These are phyloP conservation scores for Cordyceps cicadae DNA, from an alignment of 2,329 filamentous ascomycete genomes.

Conservation along the genomic window DNA sequence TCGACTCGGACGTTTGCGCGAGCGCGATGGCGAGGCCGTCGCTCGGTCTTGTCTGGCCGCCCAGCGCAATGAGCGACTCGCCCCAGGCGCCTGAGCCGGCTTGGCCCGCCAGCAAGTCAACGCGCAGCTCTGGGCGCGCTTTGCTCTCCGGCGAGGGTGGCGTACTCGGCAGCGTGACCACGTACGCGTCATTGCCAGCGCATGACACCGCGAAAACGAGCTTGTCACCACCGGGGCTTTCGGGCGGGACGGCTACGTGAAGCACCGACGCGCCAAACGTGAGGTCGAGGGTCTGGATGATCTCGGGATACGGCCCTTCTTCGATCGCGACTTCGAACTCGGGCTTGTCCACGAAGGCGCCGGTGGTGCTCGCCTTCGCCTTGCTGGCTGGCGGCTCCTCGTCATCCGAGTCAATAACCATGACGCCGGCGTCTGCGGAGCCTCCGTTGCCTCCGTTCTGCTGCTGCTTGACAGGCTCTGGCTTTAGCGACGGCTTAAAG, in stretches of 20 bases:
- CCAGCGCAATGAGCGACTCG: slow-evolving; percentile 46
- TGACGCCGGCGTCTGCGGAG: slow-evolving; percentile 42
- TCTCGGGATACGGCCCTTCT: slow-evolving; percentile 43
- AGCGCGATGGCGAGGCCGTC: slow-evolving; percentile 49
- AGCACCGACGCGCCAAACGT: slow-evolving; percentile 47
- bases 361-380: slow-evolving; percentile 16
- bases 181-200: slow-evolving; percentile 46
- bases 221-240: slow-evolving; percentile 31
- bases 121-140: slow-evolving; percentile 42
- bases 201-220: slow-evolving; percentile 56
- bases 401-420: slow-evolving; percentile 57
- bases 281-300: slow-evolving; percentile 54
- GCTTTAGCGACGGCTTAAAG: slow-evolving; percentile 41
- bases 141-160: slow-evolving; percentile 55
- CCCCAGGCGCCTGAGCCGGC: slow-evolving; percentile 57
- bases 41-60: slow-evolving; percentile 44
- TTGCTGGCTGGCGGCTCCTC: slow-evolving; percentile 35
- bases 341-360: slow-evolving; percentile 15
- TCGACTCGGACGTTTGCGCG: slow-evolving; percentile 33
- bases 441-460: slow-evolving; percentile 47
- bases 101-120: slow-evolving; percentile 42
- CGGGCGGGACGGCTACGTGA: slow-evolving; percentile 48
- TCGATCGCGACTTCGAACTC: slow-evolving; percentile 46
- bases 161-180: slow-evolving; percentile 52
- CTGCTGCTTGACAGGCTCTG: slow-evolving; percentile 29